Evolutionary conservation across 2,329 filamentous ascomycete genomes (phyloP), one percentile per base, ranked within the genome.

Genomic region (Diplodia sapinea): DNA sequence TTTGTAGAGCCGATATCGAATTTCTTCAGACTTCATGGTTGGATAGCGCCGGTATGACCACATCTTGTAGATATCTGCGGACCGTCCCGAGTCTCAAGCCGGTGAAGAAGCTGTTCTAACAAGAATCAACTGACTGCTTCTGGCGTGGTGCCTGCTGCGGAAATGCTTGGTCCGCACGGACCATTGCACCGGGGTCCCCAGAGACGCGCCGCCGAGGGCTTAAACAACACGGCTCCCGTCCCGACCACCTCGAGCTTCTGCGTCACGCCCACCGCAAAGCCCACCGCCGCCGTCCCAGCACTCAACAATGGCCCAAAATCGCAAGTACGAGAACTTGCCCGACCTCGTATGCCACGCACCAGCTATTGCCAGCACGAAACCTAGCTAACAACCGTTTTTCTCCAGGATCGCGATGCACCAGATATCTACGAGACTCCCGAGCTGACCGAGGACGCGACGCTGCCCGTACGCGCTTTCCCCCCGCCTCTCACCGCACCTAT

Each of bases 351-450:
- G 68, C 31, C 36, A 49, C 17, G 1, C 5, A 2, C 23, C 33
- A 26, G 15, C 52, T 3, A 62, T 62, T 55, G 65, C 15, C n/a
- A 17, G 7, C n/a, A 4, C 6, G 7, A 61, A 26, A 20, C 40
- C 31, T 49, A 57, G 33, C 49, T 43, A 23, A 51, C 20, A n/a
- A 49, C 33, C 31, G 94, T 97, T 23, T 36, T 17, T 36, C 43
- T 36, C 57, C 57, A 63, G 59, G 59, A 63, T 31, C 59, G 59
- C 59, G 59, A 63, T 66, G 93, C 94, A 33, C 94, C 94, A 72
- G 95, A 98, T 76, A 92, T 97, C 74, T 98, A 97, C 83, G 94
- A 98, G 81, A 98, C 95, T 17, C 94, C 94, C 71, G 94, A 96
- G 67, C 83, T 97, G 72, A 94, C 91, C 67, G 93, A 97, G 76